Evolutionary conservation across 192 early-diverging fungal genomes (phyloP), one percentile per base, ranked within the genome.

Genomic region (Powellomyces hirtus): DNA sequence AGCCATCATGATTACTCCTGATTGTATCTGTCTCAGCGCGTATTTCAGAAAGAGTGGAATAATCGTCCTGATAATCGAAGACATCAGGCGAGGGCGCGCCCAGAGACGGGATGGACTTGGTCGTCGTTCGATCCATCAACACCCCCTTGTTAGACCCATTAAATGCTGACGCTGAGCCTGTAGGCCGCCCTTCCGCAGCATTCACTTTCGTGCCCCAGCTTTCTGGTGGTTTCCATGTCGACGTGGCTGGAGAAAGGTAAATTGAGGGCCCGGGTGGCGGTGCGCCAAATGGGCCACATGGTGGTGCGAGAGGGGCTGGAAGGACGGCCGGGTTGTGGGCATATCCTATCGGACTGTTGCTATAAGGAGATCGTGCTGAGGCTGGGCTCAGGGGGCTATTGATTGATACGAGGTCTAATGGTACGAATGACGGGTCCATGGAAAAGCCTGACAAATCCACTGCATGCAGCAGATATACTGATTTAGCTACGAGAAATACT

Each of bases 221-320:
- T 35, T 73, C 71, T 57, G 71, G 71, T 60, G 65, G 63, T 40
- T 55, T 31, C 71, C 71, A 73, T 14, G 63, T 61, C 1, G 71
- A 73, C 20, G 51, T 63, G 18, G 52, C 59, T 29, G 44, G 61
- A 37, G 60, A 55, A 40, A 51, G 58, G 22, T 38, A 30, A 35
- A 67, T 35, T 24, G 24, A 53, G 27, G 49, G 22, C 2, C 65
- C 65, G 4, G 55, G 53, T 10, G 42, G 18, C 22, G 38, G 33
- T 29, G 33, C 18, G 10, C 38, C 33, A 60, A 36, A 69, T 5
- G 67, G 58, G 1, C 38, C 44, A 60, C 38, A 60, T 26, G 67
- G 58, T 10, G 68, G 59, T 16, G 38, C 57, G 6, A 42, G 33
- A 4, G 57, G 58, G 18, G 67, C 13, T 5, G 67, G 40, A n/a